A percentile compares a stretch with the other conserved stretches of the same genome.
phyloP scores from a whole-genome alignment of 2,329 filamentous ascomycete genomes.

The Penicillium sp. region DNA sequence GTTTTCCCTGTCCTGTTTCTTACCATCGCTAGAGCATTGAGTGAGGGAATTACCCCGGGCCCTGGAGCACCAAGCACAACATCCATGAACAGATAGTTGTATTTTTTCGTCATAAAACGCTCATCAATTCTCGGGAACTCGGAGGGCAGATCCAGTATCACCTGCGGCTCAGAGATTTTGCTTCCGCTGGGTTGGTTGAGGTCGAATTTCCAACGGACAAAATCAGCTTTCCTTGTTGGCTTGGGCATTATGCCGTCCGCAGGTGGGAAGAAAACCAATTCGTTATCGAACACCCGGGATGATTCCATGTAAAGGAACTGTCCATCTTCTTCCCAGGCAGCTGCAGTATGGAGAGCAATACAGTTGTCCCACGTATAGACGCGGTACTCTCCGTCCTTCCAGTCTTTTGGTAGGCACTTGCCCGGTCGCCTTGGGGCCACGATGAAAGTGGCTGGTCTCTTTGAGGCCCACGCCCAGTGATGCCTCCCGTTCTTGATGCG shows the following conservation, averaged over 20 bases:
- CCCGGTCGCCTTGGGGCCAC: too few species aligned
- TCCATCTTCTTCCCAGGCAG: background rate
- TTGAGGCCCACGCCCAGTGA: background rate
- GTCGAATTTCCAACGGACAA: background rate
- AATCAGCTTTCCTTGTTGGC: background rate
- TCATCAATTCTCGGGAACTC: background rate
- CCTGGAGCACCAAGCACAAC: background rate
- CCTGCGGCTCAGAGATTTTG: background rate
- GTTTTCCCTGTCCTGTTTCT: background rate
- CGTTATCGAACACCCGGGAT: background rate
- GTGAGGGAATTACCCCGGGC: background rate
- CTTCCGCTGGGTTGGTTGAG: background rate
- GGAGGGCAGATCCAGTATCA: background rate
- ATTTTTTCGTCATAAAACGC: too few species aligned
- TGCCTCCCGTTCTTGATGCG: slow-evolving; percentile 26
- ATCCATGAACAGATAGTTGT: background rate
- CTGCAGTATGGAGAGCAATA: background rate
- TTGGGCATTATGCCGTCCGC: background rate
- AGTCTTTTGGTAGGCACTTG: too few species aligned
- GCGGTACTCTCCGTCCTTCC: background rate
- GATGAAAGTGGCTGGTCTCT: background rate
- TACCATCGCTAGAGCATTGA: background rate
- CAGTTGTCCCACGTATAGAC: background rate
- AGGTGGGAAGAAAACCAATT: background rate
- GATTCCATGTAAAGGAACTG: background rate